Evolutionary conservation across 106 monocot genomes (phyloP).

Genomic region (Apostasia ramifera): DNA sequence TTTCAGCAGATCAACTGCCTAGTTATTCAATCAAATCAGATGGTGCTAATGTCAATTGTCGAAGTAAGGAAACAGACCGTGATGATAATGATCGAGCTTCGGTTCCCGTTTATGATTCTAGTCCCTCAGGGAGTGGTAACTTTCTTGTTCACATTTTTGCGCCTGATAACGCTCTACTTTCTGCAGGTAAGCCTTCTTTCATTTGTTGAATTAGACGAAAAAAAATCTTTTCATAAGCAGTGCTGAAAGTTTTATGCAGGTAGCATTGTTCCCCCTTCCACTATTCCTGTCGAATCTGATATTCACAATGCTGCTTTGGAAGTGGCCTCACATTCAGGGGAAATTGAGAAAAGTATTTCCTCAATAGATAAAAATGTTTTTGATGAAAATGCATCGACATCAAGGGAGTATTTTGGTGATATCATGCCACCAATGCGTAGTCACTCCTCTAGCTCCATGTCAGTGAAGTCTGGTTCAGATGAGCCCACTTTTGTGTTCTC

Average conservation of each 20-base stretch:
- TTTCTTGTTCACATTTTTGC: constrained; percentile 11
- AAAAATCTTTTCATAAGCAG: background rate
- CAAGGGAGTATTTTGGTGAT: constrained; percentile 3
- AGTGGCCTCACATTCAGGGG: constrained; percentile 16
- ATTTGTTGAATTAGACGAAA: background rate
- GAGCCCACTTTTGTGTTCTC: background rate
- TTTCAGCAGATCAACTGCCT: too few species aligned
- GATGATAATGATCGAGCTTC: background rate
- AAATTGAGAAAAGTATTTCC: background rate
- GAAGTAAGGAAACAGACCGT: too few species aligned
- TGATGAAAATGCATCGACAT: constrained; percentile 24
- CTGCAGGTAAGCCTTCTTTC: constrained; percentile 1
- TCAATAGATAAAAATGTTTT: constrained; percentile 14
- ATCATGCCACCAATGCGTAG: background rate
- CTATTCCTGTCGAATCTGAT: constrained; percentile 16
- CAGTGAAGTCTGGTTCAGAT: background rate
- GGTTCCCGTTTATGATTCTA: constrained; percentile 28
- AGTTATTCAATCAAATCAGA: too few species aligned
- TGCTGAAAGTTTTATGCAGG: constrained; percentile 7
- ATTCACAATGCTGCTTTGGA: constrained; percentile 16
- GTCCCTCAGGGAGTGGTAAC: constrained; percentile 29
- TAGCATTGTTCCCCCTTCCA: constrained; percentile 12
- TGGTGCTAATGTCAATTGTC: too few species aligned
- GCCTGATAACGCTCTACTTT: constrained; percentile 13
- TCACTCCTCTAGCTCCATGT: constrained; percentile 10